These are phyloP conservation scores for Penicillium sp. DNA, from an alignment of 2,329 filamentous ascomycete genomes.

Conservation along the genomic window DNA sequence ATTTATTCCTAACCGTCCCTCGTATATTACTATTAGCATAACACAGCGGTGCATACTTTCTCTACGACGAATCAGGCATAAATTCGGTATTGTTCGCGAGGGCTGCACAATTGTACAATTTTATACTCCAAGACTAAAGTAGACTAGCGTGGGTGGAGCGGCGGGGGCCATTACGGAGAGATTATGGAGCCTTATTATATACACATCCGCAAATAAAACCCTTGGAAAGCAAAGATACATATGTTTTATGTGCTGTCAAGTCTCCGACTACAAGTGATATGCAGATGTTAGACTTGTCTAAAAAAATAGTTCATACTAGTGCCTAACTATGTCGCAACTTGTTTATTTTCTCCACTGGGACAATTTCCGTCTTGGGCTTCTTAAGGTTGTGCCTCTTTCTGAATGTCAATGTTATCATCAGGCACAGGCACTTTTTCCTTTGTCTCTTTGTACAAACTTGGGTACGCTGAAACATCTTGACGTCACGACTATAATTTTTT, in stretches of 20 bases:
- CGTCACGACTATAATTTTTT: slow-evolving; percentile 19
- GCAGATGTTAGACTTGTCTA: not conserved
- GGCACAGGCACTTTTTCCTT: slow-evolving; percentile 4
- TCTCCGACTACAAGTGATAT: not conserved
- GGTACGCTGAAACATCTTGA: slow-evolving; percentile 19
- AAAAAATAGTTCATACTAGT: not conserved
- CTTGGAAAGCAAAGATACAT: not conserved
- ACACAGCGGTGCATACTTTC: not conserved
- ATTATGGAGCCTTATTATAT: not conserved
- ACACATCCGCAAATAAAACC: not conserved
- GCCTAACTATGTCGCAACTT: not conserved
- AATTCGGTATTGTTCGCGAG: not conserved
- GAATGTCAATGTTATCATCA: slow-evolving; percentile 12
- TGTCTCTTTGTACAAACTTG: slow-evolving; percentile 1
- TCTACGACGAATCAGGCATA: not conserved
- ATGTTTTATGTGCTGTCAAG: not conserved
- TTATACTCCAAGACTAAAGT: not conserved
- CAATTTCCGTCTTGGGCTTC: not conserved
- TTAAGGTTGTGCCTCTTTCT: slow-evolving; percentile 5
- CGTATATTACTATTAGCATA: no score
- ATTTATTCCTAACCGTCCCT: not conserved
- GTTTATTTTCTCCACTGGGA: not conserved
- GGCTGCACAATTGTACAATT: not conserved
- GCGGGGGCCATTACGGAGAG: not conserved
- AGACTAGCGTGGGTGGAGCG: not conserved